Conservation (phyloP, 2,329 filamentous ascomycete genomes). For the Penicillium sp. region DNA sequence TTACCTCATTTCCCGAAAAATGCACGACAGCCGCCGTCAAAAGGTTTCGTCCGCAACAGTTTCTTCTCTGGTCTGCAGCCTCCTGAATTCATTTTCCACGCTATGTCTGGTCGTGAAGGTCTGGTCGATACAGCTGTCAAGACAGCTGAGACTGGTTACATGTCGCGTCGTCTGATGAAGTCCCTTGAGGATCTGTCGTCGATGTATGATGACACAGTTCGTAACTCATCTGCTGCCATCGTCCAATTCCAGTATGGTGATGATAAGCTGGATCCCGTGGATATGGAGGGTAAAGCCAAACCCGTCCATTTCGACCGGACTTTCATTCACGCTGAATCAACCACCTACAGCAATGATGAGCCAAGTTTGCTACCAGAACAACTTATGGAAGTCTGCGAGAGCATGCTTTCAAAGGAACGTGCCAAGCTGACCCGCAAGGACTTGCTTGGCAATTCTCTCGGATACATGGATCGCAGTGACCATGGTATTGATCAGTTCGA, state of each 20-base stretch:
- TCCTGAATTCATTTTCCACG: slow-evolving; percentile 96
- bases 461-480: slow-evolving; percentile 70
- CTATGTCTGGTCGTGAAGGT: slow-evolving; percentile 97
- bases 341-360: slow-evolving; percentile 78
- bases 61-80: slow-evolving; percentile 92
- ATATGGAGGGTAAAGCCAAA: slow-evolving; percentile 93
- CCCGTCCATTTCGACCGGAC: slow-evolving; percentile 92
- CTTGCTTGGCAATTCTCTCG: slow-evolving; percentile 62
- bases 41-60: slow-evolving; percentile 95
- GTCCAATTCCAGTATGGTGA: slow-evolving; percentile 98
- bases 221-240: slow-evolving; percentile 83
- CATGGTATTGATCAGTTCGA: slow-evolving; percentile 75
- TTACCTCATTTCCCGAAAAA: slow-evolving; percentile 95
- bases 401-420: slow-evolving; percentile 68
- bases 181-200: slow-evolving; percentile 92
- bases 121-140: slow-evolving; percentile 98
- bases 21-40: slow-evolving; percentile 85
- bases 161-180: slow-evolving; percentile 98
- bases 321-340: slow-evolving; percentile 76
- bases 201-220: slow-evolving; percentile 90
- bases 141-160: slow-evolving; percentile 97
- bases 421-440: slow-evolving; percentile 65
- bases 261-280: slow-evolving; percentile 90
- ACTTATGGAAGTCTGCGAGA: slow-evolving; percentile 68
- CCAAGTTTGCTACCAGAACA: slow-evolving; percentile 72